Percentiles rank a stretch among this genome's conserved stretches.
These are phyloP conservation scores for Pseudozyma sp. DNA, from an alignment of 1,284 basidiomycete species.

Conservation along the genomic window DNA sequence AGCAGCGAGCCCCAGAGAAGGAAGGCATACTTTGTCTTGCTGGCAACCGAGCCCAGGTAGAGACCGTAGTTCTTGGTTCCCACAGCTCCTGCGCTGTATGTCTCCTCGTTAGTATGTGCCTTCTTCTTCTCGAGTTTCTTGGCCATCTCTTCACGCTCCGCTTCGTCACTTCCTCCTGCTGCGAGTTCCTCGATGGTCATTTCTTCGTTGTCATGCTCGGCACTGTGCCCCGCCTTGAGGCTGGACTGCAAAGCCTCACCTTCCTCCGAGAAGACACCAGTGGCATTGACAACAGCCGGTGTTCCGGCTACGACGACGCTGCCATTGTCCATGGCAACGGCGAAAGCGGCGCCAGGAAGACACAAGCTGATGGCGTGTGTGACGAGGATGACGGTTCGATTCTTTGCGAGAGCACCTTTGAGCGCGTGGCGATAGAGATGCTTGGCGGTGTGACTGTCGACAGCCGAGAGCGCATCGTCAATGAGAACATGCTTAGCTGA, in stretches of 20 bases:
- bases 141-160: conserved; percentile 55
- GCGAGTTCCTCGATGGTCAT: conserved; percentile 61
- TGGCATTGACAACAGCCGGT: conserved; percentile 70
- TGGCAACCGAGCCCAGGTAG: conserved; percentile 59
- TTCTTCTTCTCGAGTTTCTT: conserved; percentile 57
- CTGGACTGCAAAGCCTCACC: conserved; percentile 49
- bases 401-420: conserved; percentile 75
- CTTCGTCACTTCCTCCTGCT: conserved; percentile 50
- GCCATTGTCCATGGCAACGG: conserved; percentile 80
- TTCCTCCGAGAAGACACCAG: conserved; percentile 50
- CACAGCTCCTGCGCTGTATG: conserved; percentile 59
- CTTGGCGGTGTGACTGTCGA: conserved; percentile 87
- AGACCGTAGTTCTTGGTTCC: conserved; percentile 59
- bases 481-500: conserved; percentile 85
- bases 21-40: conserved; percentile 29
- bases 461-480: conserved; percentile 90
- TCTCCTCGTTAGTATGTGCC: conserved; percentile 63
- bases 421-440: conserved; percentile 78
- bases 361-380: conserved; percentile 86
- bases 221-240: conserved; percentile 20
- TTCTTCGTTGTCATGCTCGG: conserved; percentile 36
- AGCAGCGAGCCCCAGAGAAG: conserved; percentile 58
- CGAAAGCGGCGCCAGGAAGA: conserved; percentile 77
- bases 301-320: conserved; percentile 78
- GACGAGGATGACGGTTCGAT: conserved; percentile 82